Conservation (phyloP, 208 protist species). For the Polymyxa betae region DNA sequence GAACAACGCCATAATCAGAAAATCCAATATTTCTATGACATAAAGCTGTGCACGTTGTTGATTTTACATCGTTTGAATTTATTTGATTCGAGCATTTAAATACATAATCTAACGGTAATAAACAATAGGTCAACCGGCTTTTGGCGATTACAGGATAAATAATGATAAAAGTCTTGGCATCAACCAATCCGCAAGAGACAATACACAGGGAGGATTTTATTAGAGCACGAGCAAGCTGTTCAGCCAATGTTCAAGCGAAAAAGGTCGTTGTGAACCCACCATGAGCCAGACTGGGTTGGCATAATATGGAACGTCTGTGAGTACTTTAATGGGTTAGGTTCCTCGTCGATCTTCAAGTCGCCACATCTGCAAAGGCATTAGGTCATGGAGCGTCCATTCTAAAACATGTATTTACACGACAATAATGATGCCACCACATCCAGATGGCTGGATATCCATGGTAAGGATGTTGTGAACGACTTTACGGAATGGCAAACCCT, state of each 20-base stretch:
- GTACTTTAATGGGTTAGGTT: slow-evolving; percentile 28
- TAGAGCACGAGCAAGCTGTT: background rate
- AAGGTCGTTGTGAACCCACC: slow-evolving; percentile 30
- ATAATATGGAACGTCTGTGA: slow-evolving; percentile 31
- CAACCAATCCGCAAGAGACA: no score
- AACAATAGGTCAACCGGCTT: no score
- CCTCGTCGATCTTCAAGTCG: slow-evolving; percentile 17
- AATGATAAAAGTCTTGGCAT: no score
- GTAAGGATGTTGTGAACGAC: background rate
- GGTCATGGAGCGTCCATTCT: background rate
- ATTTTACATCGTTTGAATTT: no score
- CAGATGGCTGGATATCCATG: slow-evolving; percentile 18
- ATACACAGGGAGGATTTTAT: no score
- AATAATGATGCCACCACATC: background rate
- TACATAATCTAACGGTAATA: no score
- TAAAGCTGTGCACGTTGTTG: no score
- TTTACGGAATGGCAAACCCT: slow-evolving; percentile 25
- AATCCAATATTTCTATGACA: no score
- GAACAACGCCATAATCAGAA: no score
- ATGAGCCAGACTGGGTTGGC: background rate
- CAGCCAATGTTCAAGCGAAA: slow-evolving; percentile 49
- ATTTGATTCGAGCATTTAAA: no score
- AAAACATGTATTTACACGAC: slow-evolving; percentile 10
- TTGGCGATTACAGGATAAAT: no score
- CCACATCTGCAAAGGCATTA: background rate